These are phyloP conservation scores for Calonectria pauciramosa DNA, from an alignment of 2,329 filamentous ascomycete genomes.

Conservation along the genomic window DNA sequence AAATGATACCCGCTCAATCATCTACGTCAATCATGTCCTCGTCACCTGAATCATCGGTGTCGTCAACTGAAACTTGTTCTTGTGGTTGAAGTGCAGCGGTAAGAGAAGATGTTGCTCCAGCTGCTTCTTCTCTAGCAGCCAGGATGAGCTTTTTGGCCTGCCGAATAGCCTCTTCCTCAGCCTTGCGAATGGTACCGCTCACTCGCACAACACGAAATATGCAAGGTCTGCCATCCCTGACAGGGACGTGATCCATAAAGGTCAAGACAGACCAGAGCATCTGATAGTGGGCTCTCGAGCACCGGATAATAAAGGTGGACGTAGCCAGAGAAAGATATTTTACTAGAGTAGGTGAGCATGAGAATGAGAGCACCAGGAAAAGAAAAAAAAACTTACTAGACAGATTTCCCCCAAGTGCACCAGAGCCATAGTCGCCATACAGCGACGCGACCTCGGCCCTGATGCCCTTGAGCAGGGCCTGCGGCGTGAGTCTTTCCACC, in stretches of 20 bases:
- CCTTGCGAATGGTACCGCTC: slow-evolving; percentile 93
- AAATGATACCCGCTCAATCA: slow-evolving; percentile 64
- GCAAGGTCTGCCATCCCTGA: slow-evolving; percentile 73
- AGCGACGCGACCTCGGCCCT: slow-evolving; percentile 77
- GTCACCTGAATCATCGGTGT: slow-evolving; percentile 60
- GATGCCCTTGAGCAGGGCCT: slow-evolving; percentile 77
- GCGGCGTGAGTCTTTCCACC: slow-evolving; percentile 76
- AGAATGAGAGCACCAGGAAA: neutral
- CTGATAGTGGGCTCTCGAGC: slow-evolving; percentile 84
- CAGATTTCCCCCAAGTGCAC: slow-evolving; percentile 77
- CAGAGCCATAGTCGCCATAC: slow-evolving; percentile 91
- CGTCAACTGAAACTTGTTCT: slow-evolving; percentile 57
- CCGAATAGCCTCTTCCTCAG: slow-evolving; percentile 89
- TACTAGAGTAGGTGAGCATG: slow-evolving; percentile 65
- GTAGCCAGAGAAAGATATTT: slow-evolving; percentile 96
- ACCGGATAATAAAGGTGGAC: slow-evolving; percentile 91
- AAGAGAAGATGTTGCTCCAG: slow-evolving; percentile 35
- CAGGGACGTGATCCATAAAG: slow-evolving; percentile 79
- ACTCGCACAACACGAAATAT: slow-evolving; percentile 89
- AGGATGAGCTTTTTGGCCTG: slow-evolving; percentile 80
- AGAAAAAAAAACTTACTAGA: slow-evolving; percentile 64
- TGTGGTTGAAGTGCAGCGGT: slow-evolving; percentile 36
- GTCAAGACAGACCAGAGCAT: slow-evolving; percentile 92
- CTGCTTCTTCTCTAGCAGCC: slow-evolving; percentile 66
- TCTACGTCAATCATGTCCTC: slow-evolving; percentile 61